Evolutionary conservation across 441 rosid genomes (phyloP).

Genomic region (Gossypium trilobum): DNA sequence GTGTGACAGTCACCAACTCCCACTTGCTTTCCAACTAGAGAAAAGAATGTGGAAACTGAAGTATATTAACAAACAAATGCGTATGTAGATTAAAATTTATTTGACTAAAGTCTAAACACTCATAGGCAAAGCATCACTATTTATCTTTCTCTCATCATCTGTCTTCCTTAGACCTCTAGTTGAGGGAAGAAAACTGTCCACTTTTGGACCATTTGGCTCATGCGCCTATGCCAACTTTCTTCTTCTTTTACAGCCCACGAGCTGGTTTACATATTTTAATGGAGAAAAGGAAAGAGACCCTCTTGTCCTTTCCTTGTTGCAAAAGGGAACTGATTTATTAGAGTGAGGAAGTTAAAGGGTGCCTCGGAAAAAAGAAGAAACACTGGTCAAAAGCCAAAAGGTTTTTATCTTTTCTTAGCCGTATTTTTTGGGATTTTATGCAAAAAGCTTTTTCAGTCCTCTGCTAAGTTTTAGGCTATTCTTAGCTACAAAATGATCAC

Average conservation of each 20-base stretch:
- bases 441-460: constrained; percentile 11
- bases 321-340: constrained; percentile 30
- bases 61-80: background rate
- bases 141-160: constrained; percentile 21
- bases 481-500: constrained; percentile 29
- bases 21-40: constrained; percentile 50
- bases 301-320: constrained; percentile 10
- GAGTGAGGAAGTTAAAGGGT: constrained; percentile 17
- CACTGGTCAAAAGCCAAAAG: constrained; percentile 34
- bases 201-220: constrained; percentile 26
- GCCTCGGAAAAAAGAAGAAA: constrained; percentile 19
- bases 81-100: background rate
- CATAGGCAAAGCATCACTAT: constrained; percentile 11
- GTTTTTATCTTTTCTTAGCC: constrained; percentile 25
- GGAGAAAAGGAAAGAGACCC: constrained; percentile 26
- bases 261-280: constrained; percentile 35
- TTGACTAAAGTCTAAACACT: background rate
- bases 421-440: constrained; percentile 5
- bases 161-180: constrained; percentile 5
- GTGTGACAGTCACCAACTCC: constrained; percentile 61
- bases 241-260: constrained; percentile 33
- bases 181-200: constrained; percentile 14
- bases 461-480: constrained; percentile 27
- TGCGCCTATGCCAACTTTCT: constrained; percentile 12
- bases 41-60: constrained; percentile 27